A percentile compares a stretch with the other conserved stretches of the same genome.
These are phyloP conservation scores for Brettanomyces nanus DNA, from an alignment of 805 yeast species.

Conservation along the genomic window DNA sequence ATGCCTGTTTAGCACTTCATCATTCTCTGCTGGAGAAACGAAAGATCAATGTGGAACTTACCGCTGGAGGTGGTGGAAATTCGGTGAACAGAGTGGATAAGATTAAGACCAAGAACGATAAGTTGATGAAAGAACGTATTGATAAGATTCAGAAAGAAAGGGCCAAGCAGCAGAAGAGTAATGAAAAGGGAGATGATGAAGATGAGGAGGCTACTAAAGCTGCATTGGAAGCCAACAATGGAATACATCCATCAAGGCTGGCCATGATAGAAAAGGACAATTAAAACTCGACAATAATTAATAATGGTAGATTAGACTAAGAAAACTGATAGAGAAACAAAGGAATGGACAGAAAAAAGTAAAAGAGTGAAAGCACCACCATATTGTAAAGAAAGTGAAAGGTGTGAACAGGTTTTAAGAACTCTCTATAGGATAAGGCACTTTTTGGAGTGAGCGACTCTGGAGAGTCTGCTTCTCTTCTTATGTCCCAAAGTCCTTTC, in stretches of 20 bases:
- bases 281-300: too few relatives aligned
- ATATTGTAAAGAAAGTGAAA: too few relatives aligned
- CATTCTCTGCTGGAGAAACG: conserved; percentile 62
- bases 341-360: too few relatives aligned
- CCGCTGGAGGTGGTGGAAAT: conserved; percentile 98
- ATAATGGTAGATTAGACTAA: too few relatives aligned
- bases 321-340: conserved; percentile 2
- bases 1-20: conserved; percentile 76
- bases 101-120: conserved; percentile 70
- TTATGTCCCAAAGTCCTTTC: not conserved
- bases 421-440: conserved; percentile 38
- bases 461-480: conserved; percentile 1
- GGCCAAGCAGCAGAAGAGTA: conserved; percentile 30
- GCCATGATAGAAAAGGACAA: conserved; percentile 27
- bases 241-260: conserved; percentile 64
- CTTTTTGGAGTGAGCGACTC: conserved; percentile 27
- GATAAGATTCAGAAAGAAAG: conserved; percentile 41
- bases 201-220: conserved; percentile 1
- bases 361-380: too few relatives aligned
- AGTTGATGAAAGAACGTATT: conserved; percentile 61
- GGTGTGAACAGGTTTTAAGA: too few relatives aligned
- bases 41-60: conserved; percentile 88
- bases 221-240: conserved; percentile 17
- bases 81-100: conserved; percentile 59
- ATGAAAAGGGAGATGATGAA: conserved; percentile 1